Conservation (phyloP, 164 flowering plant genomes). For the Piper betle region DNA sequence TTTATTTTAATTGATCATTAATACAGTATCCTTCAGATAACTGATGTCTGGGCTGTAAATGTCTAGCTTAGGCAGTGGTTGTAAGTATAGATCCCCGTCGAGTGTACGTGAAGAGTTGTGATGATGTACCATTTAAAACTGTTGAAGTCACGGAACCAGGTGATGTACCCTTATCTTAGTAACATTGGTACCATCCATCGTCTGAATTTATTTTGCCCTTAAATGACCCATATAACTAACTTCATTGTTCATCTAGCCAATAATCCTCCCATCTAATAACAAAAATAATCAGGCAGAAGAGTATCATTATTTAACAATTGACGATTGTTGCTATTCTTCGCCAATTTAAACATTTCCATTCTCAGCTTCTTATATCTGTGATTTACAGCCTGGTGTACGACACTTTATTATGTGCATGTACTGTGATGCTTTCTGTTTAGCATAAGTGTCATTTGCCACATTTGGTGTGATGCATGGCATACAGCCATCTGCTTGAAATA, state of each 20-base stretch:
- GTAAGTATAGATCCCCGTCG: conserved; percentile 98
- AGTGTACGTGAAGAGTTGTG: conserved; percentile 52
- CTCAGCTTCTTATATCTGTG: conserved; percentile 1
- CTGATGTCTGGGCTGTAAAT: not conserved
- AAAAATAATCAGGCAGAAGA: too few species aligned
- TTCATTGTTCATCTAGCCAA: too few species aligned
- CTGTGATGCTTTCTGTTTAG: not conserved
- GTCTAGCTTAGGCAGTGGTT: conserved; percentile 67
- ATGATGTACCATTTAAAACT: conserved; percentile 59
- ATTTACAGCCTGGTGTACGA: not conserved
- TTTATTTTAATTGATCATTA: not conserved
- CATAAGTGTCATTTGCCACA: too few species aligned
- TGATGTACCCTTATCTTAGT: conserved; percentile 1
- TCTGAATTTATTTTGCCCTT: not conserved
- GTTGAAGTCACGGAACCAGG: conserved; percentile 60
- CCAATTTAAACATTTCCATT: not conserved
- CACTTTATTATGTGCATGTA: not conserved
- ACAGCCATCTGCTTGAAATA: too few species aligned
- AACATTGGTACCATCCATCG: not conserved
- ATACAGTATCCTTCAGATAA: not conserved
- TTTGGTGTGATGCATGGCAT: too few species aligned
- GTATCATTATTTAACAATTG: too few species aligned
- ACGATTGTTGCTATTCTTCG: too few species aligned
- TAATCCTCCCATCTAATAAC: too few species aligned
- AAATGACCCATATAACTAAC: too few species aligned